Evolutionary conservation across 352 stramenopile species (phyloP).

Genomic region (Phytophthora hybrid): DNA sequence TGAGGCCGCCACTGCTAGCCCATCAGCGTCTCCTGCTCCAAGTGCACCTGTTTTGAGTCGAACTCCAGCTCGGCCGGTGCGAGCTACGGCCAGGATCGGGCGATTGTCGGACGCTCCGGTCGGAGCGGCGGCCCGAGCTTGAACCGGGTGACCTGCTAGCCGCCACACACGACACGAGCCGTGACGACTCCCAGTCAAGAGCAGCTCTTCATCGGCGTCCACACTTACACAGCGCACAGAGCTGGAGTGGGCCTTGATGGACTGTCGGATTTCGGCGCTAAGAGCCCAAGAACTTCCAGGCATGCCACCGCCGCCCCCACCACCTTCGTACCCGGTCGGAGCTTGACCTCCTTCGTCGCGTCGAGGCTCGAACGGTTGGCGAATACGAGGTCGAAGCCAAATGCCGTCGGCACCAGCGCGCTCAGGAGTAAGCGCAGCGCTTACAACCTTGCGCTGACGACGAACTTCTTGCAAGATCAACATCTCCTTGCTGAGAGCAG

Average conservation of each 20-base stretch:
- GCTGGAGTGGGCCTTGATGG: slow-evolving; percentile 74
- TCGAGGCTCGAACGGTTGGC: slow-evolving; percentile 37
- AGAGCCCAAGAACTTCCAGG: slow-evolving; percentile 40
- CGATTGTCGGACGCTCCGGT: slow-evolving; percentile 22
- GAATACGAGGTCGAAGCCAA: slow-evolving; percentile 44
- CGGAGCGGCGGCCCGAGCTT: slow-evolving; percentile 31
- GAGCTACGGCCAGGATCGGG: slow-evolving; percentile 38
- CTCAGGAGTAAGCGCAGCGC: slow-evolving; percentile 28
- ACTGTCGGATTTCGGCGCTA: slow-evolving; percentile 56
- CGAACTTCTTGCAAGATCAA: slow-evolving; percentile 62
- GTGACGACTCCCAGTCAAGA: slow-evolving; percentile 77
- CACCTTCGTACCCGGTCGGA: slow-evolving; percentile 38
- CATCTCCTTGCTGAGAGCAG: slow-evolving; percentile 67
- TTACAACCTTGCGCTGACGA: slow-evolving; percentile 48
- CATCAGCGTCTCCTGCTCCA: slow-evolving; percentile 32
- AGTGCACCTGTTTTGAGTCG: not conserved
- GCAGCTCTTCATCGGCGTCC: slow-evolving; percentile 65
- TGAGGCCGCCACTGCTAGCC: slow-evolving; percentile 53
- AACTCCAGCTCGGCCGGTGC: slow-evolving; percentile 20
- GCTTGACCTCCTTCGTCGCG: slow-evolving; percentile 23
- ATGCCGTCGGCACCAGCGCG: slow-evolving; percentile 37
- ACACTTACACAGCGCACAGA: slow-evolving; percentile 60
- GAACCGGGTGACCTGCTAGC: slow-evolving; percentile 61
- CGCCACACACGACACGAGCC: slow-evolving; percentile 78
- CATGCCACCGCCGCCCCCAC: slow-evolving; percentile 13